Conservation (phyloP, 352 stramenopile genomes). For the Peronosclerospora sorghi region DNA sequence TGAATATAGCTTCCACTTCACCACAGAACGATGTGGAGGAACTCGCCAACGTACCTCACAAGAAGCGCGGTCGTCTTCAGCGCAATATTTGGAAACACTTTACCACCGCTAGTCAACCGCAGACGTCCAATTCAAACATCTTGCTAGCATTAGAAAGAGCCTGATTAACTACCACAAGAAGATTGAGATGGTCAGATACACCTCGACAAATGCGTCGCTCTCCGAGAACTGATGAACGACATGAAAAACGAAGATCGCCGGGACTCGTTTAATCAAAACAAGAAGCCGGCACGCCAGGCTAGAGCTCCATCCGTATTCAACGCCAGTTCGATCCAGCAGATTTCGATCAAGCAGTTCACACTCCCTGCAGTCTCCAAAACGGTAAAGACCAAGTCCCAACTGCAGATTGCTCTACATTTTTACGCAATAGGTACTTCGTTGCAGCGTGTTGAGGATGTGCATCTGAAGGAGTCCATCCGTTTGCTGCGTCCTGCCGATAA, state of each 20-base stretch:
- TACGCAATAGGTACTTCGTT: not conserved
- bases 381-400: not conserved
- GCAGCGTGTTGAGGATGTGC: no score
- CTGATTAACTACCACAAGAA: no score
- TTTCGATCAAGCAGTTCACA: no score
- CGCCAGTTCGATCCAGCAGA: not conserved
- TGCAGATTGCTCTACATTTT: not conserved
- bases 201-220: not conserved
- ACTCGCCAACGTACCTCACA: no score
- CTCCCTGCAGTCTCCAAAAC: not conserved
- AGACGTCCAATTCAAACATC: no score
- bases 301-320: not conserved
- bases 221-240: not conserved
- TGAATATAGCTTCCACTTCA: no score
- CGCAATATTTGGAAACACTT: no score
- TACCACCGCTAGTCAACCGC: no score
- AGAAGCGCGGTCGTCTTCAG: no score
- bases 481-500: not conserved
- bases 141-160: no score
- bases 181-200: not conserved
- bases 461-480: no score
- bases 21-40: no score
- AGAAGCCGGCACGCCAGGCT: not conserved
- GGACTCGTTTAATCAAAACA: not conserved
- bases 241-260: not conserved